phyloP scores from a whole-genome alignment of 2,329 filamentous ascomycete genomes.

The Fusarium austroafricanum region DNA sequence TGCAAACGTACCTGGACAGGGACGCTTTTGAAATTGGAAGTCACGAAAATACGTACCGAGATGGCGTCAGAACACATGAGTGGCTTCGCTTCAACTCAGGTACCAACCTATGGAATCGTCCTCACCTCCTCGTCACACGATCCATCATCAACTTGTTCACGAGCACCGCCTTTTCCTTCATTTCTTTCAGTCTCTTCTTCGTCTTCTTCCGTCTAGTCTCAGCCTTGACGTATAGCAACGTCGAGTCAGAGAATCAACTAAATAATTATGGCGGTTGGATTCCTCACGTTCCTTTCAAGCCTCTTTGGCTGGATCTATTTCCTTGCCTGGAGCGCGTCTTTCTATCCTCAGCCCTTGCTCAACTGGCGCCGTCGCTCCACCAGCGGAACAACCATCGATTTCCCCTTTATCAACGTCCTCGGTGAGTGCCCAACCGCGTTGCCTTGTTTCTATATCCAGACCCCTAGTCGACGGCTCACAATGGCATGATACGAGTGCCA shows the following conservation, averaged over 20 bases:
- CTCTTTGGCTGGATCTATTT: conserved; percentile 82
- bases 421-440: conserved; percentile 54
- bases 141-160: conserved; percentile 5
- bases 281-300: conserved; percentile 64
- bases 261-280: conserved; percentile 43
- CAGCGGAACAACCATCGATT: conserved; percentile 87
- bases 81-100: neutral
- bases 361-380: conserved; percentile 84
- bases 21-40: neutral
- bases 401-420: conserved; percentile 78
- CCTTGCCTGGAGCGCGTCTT: conserved; percentile 84
- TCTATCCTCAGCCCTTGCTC: conserved; percentile 89
- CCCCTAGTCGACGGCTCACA: neutral
- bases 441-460: conserved; percentile 6
- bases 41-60: conserved; percentile 20
- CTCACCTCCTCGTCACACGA: conserved; percentile 28
- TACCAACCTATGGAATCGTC: neutral
- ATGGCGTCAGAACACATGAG: conserved; percentile 41
- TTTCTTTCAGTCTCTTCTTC: neutral
- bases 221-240: neutral
- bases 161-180: neutral
- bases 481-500: conserved; percentile 32
- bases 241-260: neutral
- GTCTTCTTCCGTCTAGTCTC: neutral
- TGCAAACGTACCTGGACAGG: conserved; percentile 2